Base-by-base conservation (phyloP, 345 rosid genomes). In the Citrus hindsii region DNA sequence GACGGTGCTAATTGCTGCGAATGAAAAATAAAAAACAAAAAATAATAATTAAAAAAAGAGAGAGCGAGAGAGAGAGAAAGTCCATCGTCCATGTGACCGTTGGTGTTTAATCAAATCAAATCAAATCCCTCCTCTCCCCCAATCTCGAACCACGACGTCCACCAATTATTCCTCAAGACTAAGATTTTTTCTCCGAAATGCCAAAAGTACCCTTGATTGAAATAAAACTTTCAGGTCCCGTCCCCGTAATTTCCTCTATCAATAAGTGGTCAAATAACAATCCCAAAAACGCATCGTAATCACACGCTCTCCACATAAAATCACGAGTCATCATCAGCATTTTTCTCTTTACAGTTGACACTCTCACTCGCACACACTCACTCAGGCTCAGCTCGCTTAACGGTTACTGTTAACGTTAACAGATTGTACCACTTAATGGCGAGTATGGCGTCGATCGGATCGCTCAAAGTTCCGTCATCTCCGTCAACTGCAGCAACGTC, bases 401-500 rank as follows among this genome's bases (percentile, higher is more conserved):
- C 46, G 3, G 19, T 12, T 37, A n/a, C 62, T 19, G 58, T 18
- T 53, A 18, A 19, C 58, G 58, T 53, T 18, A 53, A 53, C 22
- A 5, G 58, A 18, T 51, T 51, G 7, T 51, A 46, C 56, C 19
- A 0, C 0, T 18, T 16, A 16, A 51, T 91, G 93, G 90, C 91
- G 81, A 86, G 79, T 69, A 76, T 87, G 86, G 92, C 92, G 33
- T 85, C 89, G 42, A 82, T 63, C 56, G 90, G 92, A 53, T 80
- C 67, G 56, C 75, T 81, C 1, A 87, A 63, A 6, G 67, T 83
- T 13, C 87, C 88, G n/a, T 28, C 80, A 9, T 19, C 90, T 9
- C 62, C 86, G 5, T 14, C 78, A 1, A 21, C 86, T 0, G 75
- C 74, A 3, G 35, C 80, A 3, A 25, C 80, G 5, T 42, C 82